Evolutionary conservation across 495 filamentous ascomycete genomes (phyloP).

Genomic region (Lindgomyces ingoldianus): DNA sequence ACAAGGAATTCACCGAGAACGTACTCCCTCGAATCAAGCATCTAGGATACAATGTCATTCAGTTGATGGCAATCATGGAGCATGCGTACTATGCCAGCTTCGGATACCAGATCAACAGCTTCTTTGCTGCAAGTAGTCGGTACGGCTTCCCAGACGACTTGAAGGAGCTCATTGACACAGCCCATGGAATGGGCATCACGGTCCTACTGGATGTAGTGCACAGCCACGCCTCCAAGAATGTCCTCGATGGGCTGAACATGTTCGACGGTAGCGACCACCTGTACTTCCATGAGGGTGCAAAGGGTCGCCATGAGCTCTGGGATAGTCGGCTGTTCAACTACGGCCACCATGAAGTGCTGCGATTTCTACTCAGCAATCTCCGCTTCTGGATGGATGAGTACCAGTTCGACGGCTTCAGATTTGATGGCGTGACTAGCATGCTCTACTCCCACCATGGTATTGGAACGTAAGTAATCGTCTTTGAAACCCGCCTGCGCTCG

Average conservation of each 20-base stretch:
- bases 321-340: conserved; percentile 98
- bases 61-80: conserved; percentile 99
- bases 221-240: conserved; percentile 97
- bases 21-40: conserved; percentile 88
- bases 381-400: conserved; percentile 99
- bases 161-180: conserved; percentile 94
- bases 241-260: conserved; percentile 87
- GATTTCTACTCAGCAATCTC: conserved; percentile 92
- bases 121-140: conserved; percentile 95
- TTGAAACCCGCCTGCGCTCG: conserved; percentile 13
- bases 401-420: conserved; percentile 92
- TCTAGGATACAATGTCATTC: conserved; percentile 95
- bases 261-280: conserved; percentile 93
- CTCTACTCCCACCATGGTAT: conserved; percentile 95
- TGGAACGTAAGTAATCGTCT: conserved; percentile 73
- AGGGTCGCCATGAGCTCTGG: conserved; percentile 88
- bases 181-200: conserved; percentile 86
- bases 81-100: conserved; percentile 99
- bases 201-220: conserved; percentile 96
- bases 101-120: conserved; percentile 97
- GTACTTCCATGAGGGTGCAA: conserved; percentile 87
- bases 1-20: conserved; percentile 93
- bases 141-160: conserved; percentile 93
- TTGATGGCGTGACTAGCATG: conserved; percentile 98
- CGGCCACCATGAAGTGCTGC: conserved; percentile 86